Base-by-base conservation (phyloP, 2,329 filamentous ascomycete genomes). In the Penicillium sp. region DNA sequence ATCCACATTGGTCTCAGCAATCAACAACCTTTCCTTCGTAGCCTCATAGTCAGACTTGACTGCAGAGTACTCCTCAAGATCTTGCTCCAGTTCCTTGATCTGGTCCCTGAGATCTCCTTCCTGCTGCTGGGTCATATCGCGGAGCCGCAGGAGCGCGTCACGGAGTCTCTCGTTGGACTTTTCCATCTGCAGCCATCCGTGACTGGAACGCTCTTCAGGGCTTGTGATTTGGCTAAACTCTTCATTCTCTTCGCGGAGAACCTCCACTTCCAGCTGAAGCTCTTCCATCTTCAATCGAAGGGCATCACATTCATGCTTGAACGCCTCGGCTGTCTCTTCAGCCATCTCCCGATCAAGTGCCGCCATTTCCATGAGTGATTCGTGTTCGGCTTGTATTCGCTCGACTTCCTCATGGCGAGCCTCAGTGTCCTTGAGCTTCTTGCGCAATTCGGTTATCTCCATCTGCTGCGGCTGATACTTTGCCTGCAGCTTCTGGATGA, bases 271-370 rank as follows among this genome's bases (percentile, higher is more conserved):
- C 9, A 96, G 77, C 62, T 94, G 86, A 7, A 95, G 77, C 69
- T 97, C 92, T 69, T 97, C 92, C 1, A 85, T 74, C 65, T 86
- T 90, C 51, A 82, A 76, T 64, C 90, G 89, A 47, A 95, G 70
- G 2, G 84, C 81, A 33, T 95, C 89, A 22, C 95, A 76, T 66
- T 99, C 92, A 1, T 83, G 81, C 68, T 91, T 94, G 45, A 88
- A 78, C 16, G 87, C 84, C 60, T 97, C 94, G 0, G 89, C 87
- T 39, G 86, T 90, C 72, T 96, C 92, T 70, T 99, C 92, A 0
- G 94, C 94, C 89, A 97, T 95, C 71, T 99, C 92, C 40, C 90
- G 85, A 68, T 99, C 94, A 24, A 99, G 77, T 0, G 89, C 87
- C 6, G 91, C 90, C 72, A 94, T 83, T 72, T 99, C 94, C 65